phyloP scores from a whole-genome alignment of 2,329 filamentous ascomycete genomes.

The Apiospora marii region DNA sequence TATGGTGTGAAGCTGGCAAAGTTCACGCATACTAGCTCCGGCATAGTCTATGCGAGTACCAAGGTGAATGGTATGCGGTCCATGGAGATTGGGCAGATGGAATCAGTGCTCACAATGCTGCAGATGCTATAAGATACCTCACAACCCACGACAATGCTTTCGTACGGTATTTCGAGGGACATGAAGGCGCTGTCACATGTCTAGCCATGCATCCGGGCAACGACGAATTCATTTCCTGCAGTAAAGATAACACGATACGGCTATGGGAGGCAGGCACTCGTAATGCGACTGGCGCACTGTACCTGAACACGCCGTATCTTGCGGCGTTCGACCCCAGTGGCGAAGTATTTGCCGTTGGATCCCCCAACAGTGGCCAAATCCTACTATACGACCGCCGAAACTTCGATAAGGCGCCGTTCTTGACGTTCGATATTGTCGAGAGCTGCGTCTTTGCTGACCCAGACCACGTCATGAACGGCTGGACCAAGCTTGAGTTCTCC shows the following conservation, averaged over 20 bases:
- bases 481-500: constrained; percentile 93
- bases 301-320: constrained; percentile 82
- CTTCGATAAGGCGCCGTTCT: constrained; percentile 90
- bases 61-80: constrained; percentile 79
- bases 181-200: constrained; percentile 83
- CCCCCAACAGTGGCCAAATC: constrained; percentile 78
- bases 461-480: constrained; percentile 71
- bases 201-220: constrained; percentile 84
- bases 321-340: constrained; percentile 92
- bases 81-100: background rate
- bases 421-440: constrained; percentile 80
- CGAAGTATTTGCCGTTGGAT: constrained; percentile 88
- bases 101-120: constrained; percentile 10
- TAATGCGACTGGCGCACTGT: constrained; percentile 80
- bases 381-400: constrained; percentile 93
- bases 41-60: constrained; percentile 94
- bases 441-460: constrained; percentile 56
- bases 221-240: constrained; percentile 92
- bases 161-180: constrained; percentile 94
- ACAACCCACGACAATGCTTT: constrained; percentile 96
- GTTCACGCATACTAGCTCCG: constrained; percentile 91
- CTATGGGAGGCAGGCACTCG: constrained; percentile 89
- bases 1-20: constrained; percentile 94
- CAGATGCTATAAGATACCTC: constrained; percentile 84
- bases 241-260: constrained; percentile 87